phyloP scores from a whole-genome alignment of 176 grass and related monocot genomes.

The Poa pratensis region DNA sequence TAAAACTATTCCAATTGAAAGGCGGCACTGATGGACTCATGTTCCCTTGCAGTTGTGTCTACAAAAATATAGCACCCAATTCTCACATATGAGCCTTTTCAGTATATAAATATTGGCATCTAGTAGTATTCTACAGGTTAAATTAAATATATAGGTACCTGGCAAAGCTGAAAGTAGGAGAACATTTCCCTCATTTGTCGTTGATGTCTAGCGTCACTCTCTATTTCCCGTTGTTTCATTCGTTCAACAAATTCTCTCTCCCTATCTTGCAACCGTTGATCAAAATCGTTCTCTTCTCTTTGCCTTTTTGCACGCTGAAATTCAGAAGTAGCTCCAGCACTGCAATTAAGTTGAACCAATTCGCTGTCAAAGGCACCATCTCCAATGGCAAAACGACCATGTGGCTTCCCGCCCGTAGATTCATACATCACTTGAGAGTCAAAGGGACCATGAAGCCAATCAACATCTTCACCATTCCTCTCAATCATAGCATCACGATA shows the following conservation, averaged over 20 bases:
- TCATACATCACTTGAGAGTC: not conserved
- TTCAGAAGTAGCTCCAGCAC: not conserved
- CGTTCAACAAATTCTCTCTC: not conserved
- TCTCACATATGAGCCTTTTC: not conserved
- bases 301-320: not conserved
- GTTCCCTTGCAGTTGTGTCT: not conserved
- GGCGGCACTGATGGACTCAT: not conserved
- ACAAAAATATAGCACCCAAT: not conserved
- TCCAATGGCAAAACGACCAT: not conserved
- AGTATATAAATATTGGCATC: not conserved
- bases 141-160: not conserved
- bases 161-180: not conserved
- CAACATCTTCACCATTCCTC: not conserved
- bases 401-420: not conserved
- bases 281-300: not conserved
- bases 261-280: not conserved
- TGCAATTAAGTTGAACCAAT: not conserved
- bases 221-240: not conserved
- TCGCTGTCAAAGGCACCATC: not conserved
- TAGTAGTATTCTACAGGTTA: not conserved
- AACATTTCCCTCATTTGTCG: not conserved
- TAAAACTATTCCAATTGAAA: not conserved
- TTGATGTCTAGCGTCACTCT: not conserved
- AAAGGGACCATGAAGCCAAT: not conserved
- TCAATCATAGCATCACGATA: not conserved